Evolutionary conservation across 2,329 filamentous ascomycete genomes (phyloP), one percentile per base, ranked within the genome.

Genomic region (Fusarium multiceps): DNA sequence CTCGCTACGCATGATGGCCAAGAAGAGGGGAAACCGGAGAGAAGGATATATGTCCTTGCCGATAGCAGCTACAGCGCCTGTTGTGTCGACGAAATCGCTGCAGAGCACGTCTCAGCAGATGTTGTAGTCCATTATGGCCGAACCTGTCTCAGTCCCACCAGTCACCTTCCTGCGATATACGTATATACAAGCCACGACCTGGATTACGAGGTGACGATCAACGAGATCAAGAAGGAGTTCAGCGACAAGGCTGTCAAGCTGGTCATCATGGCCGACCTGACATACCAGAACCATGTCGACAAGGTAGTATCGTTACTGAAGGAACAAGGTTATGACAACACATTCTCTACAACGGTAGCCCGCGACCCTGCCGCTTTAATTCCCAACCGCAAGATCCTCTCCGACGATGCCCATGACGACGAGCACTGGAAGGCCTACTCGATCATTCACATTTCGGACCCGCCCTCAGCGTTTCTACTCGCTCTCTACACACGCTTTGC

Each of bases 41-140:
- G 58, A 58, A 77, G 85, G 66, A 84, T 98, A 55, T 97, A 92
- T 74, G 94, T 99, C 64, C 84, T 99, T 20, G 96, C 92, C 32
- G 96, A 99, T 79, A 98, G 96, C 4, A 98, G 95, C 3, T 99
- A 98, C 80, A 97, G 96, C 63, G 91, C 95, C 1, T 99, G 96
- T 81, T 99, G 96, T 76, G 94, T 98, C 20, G 96, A 99, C 76
- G 96, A 99, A 82, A 91, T 98, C 42, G 96, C 96, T 0, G 96
- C 96, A 4, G 94, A 99, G 79, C 96, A 99, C 78, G 92, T 93
- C 18, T 87, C 93, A 74, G 94, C 96, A 9, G 92, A 98, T 66
- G 93, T 94, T 0, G 92, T 98, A 2, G 91, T 99, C 16, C 96
- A 99, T 78, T 99, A 98, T 74, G 96, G 96, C 5, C 87, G 96